Evolutionary conservation across 176 grass and related monocot genomes (phyloP).

Genomic region (Microstegium vimineum): DNA sequence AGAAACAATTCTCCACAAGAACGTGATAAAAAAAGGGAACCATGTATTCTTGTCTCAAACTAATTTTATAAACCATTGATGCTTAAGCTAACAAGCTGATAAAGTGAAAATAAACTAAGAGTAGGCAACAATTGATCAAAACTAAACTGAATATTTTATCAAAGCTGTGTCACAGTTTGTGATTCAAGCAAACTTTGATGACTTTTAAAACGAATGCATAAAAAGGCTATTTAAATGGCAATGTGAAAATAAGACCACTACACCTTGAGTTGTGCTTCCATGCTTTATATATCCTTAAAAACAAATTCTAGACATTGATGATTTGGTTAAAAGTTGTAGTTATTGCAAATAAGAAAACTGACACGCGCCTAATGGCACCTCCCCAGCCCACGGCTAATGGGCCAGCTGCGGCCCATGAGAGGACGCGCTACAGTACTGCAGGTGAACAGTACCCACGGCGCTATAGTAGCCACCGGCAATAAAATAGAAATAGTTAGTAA

Average conservation of each 20-base stretch:
- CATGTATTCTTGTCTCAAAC: not conserved
- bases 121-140: not conserved
- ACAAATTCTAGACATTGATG: not conserved
- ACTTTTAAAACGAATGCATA: not conserved
- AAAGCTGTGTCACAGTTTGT: not conserved
- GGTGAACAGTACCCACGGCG: too few species aligned
- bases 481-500: too few species aligned
- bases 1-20: not conserved
- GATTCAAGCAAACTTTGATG: not conserved
- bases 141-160: not conserved
- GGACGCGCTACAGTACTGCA: too few species aligned
- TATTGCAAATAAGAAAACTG: not conserved
- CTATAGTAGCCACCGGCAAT: too few species aligned
- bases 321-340: not conserved
- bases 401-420: too few species aligned
- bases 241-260: not conserved
- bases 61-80: not conserved
- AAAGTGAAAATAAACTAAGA: not conserved
- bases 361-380: too few species aligned
- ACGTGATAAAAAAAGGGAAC: not conserved
- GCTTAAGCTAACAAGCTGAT: not conserved
- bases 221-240: not conserved
- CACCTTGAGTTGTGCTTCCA: not conserved
- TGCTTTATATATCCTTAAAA: not conserved
- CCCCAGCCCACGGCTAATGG: too few species aligned